Base-by-base conservation (phyloP, 2,329 filamentous ascomycete genomes). In the Orbilia javanica region DNA sequence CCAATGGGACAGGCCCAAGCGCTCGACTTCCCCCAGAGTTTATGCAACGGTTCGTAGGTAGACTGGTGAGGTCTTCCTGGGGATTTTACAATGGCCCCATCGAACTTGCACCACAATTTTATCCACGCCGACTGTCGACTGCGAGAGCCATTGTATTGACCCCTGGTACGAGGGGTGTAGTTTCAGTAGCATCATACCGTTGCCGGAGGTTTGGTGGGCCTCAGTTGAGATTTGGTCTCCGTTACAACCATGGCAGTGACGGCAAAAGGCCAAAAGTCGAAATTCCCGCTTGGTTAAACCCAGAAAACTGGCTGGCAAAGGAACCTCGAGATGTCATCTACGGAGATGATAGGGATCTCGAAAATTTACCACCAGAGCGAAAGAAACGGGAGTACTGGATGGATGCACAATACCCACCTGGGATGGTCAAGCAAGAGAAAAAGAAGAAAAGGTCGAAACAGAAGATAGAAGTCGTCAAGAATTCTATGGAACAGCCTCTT, bases 11-110 rank as follows among this genome's bases (percentile, higher is more conserved):
- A 66, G 66, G 66, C 62, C 52, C 62, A 53, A 63, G 52, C 29
- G 63, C 27, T 63, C 25, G 31, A 62, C 73, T 44, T 77, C 52
- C 71, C 66, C 62, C 73, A 60, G 60, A 77, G 73, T 77, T 66
- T 77, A 77, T 77, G 73, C 65, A 52, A 77, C 73, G 52, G 66
- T 63, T 64, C 62, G 73, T 29, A 63, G 73, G 66, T 36, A 67
- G 73, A 66, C 73, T 77, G 73, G 66, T 77, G 73, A 77, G 57
- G 73, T 71, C 73, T 77, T 71, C 65, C 55, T 70, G 72, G 72
- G 64, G 65, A 55, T 69, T 34, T 46, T 64, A 22, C 39, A 36
- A 62, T 60, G 20, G 66, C 29, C 60, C 66, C 66, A 62, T 60
- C 31, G 34, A 29, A 66, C 57, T 34, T 31, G 22, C 57, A 46